Conservation (phyloP, 768 basidiomycete genomes). For the Mycena latifolia region DNA sequence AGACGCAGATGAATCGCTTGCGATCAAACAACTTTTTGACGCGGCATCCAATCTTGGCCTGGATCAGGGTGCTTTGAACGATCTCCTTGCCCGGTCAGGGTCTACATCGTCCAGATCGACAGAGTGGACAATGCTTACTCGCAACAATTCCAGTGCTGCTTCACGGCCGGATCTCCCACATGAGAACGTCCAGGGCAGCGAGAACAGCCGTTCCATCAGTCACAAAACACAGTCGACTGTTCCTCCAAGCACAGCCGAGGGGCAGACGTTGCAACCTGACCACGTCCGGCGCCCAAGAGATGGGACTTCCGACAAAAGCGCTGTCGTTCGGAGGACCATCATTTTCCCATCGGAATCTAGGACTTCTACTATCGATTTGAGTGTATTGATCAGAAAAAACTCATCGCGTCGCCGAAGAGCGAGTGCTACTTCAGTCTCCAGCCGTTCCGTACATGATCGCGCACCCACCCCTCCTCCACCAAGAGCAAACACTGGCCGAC, state of each 20-base stretch:
- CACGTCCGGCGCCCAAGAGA: constrained; percentile 56
- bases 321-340: constrained; percentile 82
- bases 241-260: constrained; percentile 39
- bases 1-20: constrained; percentile 58
- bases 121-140: constrained; percentile 58
- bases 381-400: constrained; percentile 65
- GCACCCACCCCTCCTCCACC: constrained; percentile 90
- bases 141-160: constrained; percentile 55
- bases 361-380: constrained; percentile 68
- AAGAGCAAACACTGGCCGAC: constrained; percentile 61
- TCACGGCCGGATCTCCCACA: constrained; percentile 43
- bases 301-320: constrained; percentile 53
- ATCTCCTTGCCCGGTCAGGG: constrained; percentile 77
- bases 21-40: constrained; percentile 79
- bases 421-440: constrained; percentile 72
- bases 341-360: constrained; percentile 80
- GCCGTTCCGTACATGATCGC: constrained; percentile 83
- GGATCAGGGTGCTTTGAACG: constrained; percentile 78
- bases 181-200: constrained; percentile 37
- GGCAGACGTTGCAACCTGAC: constrained; percentile 40
- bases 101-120: constrained; percentile 70
- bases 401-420: constrained; percentile 72
- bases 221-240: constrained; percentile 22
- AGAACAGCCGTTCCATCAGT: constrained; percentile 22
- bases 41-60: constrained; percentile 83